Evolutionary conservation across 768 basidiomycete species (phyloP).

Genomic region (Polyporus arcularius): DNA sequence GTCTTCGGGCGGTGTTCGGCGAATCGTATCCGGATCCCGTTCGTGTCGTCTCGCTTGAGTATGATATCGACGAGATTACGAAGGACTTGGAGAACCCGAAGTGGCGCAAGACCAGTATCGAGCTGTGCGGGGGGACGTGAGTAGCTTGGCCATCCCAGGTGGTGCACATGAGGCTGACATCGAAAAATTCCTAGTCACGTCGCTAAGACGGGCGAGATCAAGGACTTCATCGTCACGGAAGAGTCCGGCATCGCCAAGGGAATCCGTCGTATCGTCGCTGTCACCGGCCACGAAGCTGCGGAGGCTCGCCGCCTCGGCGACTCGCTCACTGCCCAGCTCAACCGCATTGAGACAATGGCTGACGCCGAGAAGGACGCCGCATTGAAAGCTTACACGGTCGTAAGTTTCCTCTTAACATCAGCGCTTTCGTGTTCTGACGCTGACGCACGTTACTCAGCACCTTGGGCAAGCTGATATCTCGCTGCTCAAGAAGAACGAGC

Average conservation of each 20-base stretch:
- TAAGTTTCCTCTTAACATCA: constrained; percentile 38
- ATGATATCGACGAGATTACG: constrained; percentile 81
- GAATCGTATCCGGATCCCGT: constrained; percentile 98
- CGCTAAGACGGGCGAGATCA: constrained; percentile 95
- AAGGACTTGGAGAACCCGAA: constrained; percentile 85
- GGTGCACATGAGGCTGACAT: background rate
- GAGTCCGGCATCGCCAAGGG: constrained; percentile 99
- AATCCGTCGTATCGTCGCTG: constrained; percentile 89
- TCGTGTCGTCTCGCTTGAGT: constrained; percentile 90
- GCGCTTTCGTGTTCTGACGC: background rate
- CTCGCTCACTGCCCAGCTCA: constrained; percentile 61
- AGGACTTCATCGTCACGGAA: constrained; percentile 91
- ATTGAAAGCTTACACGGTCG: constrained; percentile 78
- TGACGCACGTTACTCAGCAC: constrained; percentile 54
- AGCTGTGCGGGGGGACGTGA: constrained; percentile 98
- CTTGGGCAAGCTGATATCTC: constrained; percentile 90
- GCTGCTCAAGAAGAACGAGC: constrained; percentile 73
- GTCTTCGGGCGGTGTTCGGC: constrained; percentile 94
- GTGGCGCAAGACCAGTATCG: constrained; percentile 90
- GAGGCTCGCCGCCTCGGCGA: constrained; percentile 73
- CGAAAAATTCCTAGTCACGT: constrained; percentile 65
- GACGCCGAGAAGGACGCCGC: constrained; percentile 88
- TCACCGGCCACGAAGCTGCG: constrained; percentile 92
- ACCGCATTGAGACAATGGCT: constrained; percentile 54
- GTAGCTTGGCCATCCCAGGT: constrained; percentile 31